Base-by-base conservation (phyloP, 257 asterid species). In the Solanum sejunctum region DNA sequence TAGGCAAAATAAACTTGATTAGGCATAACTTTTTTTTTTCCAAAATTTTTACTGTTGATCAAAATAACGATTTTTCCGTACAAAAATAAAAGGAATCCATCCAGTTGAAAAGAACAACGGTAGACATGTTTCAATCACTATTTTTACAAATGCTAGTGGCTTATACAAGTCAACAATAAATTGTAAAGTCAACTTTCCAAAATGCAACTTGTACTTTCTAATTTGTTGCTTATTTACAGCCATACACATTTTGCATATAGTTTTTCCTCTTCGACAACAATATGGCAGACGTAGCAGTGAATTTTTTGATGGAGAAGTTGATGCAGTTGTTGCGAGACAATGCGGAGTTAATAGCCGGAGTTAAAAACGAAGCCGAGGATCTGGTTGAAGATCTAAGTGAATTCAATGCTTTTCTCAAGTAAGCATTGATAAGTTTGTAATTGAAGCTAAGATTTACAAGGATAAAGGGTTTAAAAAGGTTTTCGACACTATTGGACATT, bases 251-350 rank as follows among this genome's bases (percentile, higher is more conserved):
- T 8, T 32, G 21, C 21, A 10, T 4, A 67, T 32, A 67, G 3
- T 66, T 36, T 3, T 21, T 0, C 12, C 3, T 7, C 21, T 66
- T 21, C 43, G 1, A 16, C 7, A 70, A 36, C 17, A 70, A 70
- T 5, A 79, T 80, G 70, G 70, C 45, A 16, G 84, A 80, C 28
- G 69, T 80, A 13, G 83, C 16, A 0, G 64, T n/a, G 28, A 41
- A 47, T 55, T 72, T 45, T 8, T 49, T 86, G 23, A 0, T 72
- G 23, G 84, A 70, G 10, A 92, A 89, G 54, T 88, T 92, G 72
- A 81, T 84, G 84, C 89, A 86, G 80, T 85, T 90, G 16, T 77
- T 89, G 2, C 54, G 69, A 1, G n/a, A 67, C 28, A 17, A 39
- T 18, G 60, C 41, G 9, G 36, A 49, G 36, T 18, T 77, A 16